Base-by-base conservation (phyloP, 352 stramenopile genomes). In the Thalassiosira livingstoniorum region DNA sequence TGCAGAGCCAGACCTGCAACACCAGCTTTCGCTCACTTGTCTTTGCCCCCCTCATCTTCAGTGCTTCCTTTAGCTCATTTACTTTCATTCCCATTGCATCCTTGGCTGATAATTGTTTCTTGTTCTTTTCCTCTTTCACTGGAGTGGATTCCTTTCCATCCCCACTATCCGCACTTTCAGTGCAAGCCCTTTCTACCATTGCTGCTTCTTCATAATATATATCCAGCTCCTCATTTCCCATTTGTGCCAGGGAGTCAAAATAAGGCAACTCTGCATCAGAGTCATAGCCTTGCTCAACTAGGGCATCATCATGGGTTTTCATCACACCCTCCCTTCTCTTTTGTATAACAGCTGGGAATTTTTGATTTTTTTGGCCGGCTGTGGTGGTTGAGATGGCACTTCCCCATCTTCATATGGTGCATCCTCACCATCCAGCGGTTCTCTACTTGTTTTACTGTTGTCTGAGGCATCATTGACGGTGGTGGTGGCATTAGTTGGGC, bases 31-130 rank as follows among this genome's bases (percentile, higher is more conserved):
- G 60, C 25, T 57, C 55, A 13, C 13, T 63, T 11, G 47, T 29
- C 4, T 47, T 47, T 15, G 29, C 18, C 21, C 70, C 70, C 27
- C 70, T 58, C 39, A 39, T 71, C 27, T 51, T 70, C 13, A 78
- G 29, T 39, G 32, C 70, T 18, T 64, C 42, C 43, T 78, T 78
- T 39, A 78, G 43, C 27, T 78, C 15, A 47, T 21, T 27, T 10
- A 75, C 66, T 37, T 65, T 65, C 1, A 75, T 4, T 57, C 23
- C 34, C 32, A 53, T 65, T 25, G 13, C 21, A 2, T 65, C 35
- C 13, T 75, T 31, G 3, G 21, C 15, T 29, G 54, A 58, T 15
- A 58, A 37, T 15, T 23, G 43, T 35, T 11, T 39, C 1, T 21
- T 29, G 39, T n/a, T 39, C 25, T 21, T 18, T 54, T 68, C 21